These are phyloP conservation scores for Pyrenophora seminiperda DNA, from an alignment of 2,329 filamentous ascomycete species.

Conservation along the genomic window DNA sequence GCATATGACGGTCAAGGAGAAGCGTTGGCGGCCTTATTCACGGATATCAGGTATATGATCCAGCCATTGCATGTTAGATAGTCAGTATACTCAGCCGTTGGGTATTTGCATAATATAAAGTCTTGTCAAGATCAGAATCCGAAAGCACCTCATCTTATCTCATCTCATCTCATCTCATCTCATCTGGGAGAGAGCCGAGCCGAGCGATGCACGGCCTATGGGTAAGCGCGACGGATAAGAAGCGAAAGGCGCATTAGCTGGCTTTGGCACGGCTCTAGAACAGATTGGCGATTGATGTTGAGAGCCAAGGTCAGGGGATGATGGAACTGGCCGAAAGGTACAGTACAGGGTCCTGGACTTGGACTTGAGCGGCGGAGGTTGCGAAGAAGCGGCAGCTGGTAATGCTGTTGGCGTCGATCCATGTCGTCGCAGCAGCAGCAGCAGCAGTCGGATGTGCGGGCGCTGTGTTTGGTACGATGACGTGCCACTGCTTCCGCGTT, in stretches of 20 bases:
- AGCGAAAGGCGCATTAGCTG: background rate
- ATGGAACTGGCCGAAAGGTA: slow-evolving; percentile 3
- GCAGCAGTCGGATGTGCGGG: background rate
- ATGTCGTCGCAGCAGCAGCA: background rate
- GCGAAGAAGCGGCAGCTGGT: no score
- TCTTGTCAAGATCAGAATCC: background rate
- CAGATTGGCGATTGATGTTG: slow-evolving; percentile 1
- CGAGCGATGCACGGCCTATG: slow-evolving; percentile 6
- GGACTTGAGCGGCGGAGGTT: background rate
- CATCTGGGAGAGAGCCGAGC: background rate
- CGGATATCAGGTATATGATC: slow-evolving; percentile 10
- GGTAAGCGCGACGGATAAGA: slow-evolving; percentile 2
- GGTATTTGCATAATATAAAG: slow-evolving; percentile 9
- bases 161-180: background rate
- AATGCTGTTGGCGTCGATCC: no score
- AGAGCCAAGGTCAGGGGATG: background rate
- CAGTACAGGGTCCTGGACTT: background rate
- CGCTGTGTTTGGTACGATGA: slow-evolving; percentile 17
- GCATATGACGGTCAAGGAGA: slow-evolving; percentile 3
- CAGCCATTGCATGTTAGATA: slow-evolving; percentile 16
- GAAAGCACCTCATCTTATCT: background rate
- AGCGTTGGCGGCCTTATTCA: background rate
- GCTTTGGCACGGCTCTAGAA: slow-evolving; percentile 3
- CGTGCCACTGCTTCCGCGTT: slow-evolving; percentile 18
- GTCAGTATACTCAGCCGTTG: slow-evolving; percentile 11